These are phyloP conservation scores for Fusarium sp. DNA, from an alignment of 2,329 filamentous ascomycete species.

Conservation along the genomic window DNA sequence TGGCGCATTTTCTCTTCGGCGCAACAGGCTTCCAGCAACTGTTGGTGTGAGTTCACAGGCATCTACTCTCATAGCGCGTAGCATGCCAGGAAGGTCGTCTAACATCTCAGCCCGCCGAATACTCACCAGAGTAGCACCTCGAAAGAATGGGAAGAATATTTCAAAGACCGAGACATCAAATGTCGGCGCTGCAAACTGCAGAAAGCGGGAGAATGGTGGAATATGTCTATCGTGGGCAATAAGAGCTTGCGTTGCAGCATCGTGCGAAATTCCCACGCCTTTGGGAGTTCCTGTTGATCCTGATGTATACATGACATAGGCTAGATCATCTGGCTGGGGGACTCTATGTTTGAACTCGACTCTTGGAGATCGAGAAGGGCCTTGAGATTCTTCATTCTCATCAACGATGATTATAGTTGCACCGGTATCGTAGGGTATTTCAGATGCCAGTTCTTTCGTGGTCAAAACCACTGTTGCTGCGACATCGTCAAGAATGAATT, in stretches of 20 bases:
- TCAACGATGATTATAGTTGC: slow-evolving; percentile 53
- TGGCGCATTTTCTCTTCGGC: slow-evolving; percentile 73
- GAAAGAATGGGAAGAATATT: slow-evolving; percentile 86
- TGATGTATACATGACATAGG: slow-evolving; percentile 95
- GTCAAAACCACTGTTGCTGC: slow-evolving; percentile 75
- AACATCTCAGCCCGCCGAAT: slow-evolving; percentile 77
- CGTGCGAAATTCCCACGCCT: slow-evolving; percentile 84
- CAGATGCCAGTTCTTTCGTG: slow-evolving; percentile 58
- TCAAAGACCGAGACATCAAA: slow-evolving; percentile 97
- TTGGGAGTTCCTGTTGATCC: slow-evolving; percentile 91
- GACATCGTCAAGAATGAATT: slow-evolving; percentile 84
- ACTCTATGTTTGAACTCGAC: slow-evolving; percentile 22
- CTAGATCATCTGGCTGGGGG: slow-evolving; percentile 60
- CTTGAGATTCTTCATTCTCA: slow-evolving; percentile 27
- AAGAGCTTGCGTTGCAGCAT: slow-evolving; percentile 82
- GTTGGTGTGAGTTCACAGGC: slow-evolving; percentile 91
- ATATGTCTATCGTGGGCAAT: slow-evolving; percentile 84
- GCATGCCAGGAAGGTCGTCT: slow-evolving; percentile 75
- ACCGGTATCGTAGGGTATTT: slow-evolving; percentile 49
- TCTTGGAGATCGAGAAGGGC: not conserved
- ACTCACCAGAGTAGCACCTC: slow-evolving; percentile 77
- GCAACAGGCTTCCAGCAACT: slow-evolving; percentile 81
- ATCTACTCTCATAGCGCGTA: slow-evolving; percentile 76
- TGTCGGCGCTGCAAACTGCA: slow-evolving; percentile 91
- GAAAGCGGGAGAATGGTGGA: slow-evolving; percentile 79